Conservation (phyloP, 441 rosid genomes). For the Rhodomyrtus psidioides region DNA sequence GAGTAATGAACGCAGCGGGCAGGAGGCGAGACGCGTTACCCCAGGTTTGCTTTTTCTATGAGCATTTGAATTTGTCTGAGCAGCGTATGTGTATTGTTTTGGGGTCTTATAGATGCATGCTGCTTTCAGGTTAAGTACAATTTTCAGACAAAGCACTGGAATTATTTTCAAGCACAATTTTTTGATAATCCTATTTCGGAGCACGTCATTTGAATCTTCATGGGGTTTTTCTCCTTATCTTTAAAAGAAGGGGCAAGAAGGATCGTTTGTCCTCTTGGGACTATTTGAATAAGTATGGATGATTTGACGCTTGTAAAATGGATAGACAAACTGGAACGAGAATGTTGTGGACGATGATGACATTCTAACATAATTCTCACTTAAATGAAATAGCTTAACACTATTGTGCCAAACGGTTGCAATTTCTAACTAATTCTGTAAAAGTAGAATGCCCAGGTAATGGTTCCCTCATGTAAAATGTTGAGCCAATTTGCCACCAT, state of each 20-base stretch:
- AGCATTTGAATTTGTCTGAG: neutral
- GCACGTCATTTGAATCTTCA: neutral
- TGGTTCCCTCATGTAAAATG: neutral
- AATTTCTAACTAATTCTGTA: neutral
- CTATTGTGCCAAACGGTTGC: neutral
- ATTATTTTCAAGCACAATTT: neutral
- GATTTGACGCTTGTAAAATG: neutral
- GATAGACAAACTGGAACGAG: neutral
- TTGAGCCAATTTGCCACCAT: neutral
- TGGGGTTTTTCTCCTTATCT: neutral
- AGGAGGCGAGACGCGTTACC: conserved; percentile 86
- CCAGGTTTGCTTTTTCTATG: conserved; percentile 38
- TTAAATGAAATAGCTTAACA: neutral
- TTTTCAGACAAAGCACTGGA: neutral
- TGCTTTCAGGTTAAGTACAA: neutral
- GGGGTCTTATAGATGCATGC: neutral
- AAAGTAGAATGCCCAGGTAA: neutral
- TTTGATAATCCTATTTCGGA: neutral
- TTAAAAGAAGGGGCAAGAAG: neutral
- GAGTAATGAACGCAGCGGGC: conserved; percentile 98
- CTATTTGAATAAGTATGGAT: neutral
- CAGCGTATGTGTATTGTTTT: neutral
- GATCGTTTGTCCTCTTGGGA: neutral
- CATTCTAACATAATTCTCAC: neutral
- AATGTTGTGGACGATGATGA: neutral